phyloP scores from a whole-genome alignment of 495 filamentous ascomycete genomes.

The Hypomontagnella submonticulosa region DNA sequence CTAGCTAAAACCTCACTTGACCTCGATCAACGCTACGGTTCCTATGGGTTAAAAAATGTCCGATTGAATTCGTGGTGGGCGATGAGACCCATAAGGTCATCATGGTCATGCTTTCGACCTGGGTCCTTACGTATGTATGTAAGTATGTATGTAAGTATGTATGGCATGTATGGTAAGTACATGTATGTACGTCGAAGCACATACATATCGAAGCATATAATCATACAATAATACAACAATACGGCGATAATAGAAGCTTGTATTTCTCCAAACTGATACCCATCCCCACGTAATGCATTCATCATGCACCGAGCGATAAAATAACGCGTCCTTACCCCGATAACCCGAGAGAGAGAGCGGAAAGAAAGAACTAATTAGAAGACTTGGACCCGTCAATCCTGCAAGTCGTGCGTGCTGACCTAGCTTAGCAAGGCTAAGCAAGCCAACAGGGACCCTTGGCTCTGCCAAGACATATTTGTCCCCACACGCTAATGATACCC shows the following conservation, averaged over 20 bases:
- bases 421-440: slow-evolving; percentile 16
- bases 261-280: slow-evolving; percentile 33
- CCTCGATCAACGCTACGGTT: slow-evolving; percentile 20
- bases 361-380: slow-evolving; percentile 3
- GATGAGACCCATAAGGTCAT: slow-evolving; percentile 7
- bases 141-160: neutral
- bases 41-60: slow-evolving; percentile 26
- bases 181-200: neutral
- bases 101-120: neutral
- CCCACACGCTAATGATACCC: slow-evolving; percentile 45
- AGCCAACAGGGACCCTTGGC: slow-evolving; percentile 28
- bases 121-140: neutral
- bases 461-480: slow-evolving; percentile 32
- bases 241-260: slow-evolving; percentile 24
- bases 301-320: slow-evolving; percentile 32
- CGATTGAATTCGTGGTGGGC: slow-evolving; percentile 33
- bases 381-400: slow-evolving; percentile 25
- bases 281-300: slow-evolving; percentile 15
- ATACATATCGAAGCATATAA: slow-evolving; percentile 3
- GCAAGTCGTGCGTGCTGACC: slow-evolving; percentile 35
- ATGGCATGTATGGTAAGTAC: neutral
- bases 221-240: slow-evolving; percentile 10
- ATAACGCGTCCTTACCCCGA: slow-evolving; percentile 38
- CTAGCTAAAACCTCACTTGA: slow-evolving; percentile 17
- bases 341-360: neutral